A percentile compares a stretch with the other conserved stretches of the same genome.
Evolutionary conservation across 345 rosid genomes (phyloP).

Genomic region (Zanthoxylum bungeanum): DNA sequence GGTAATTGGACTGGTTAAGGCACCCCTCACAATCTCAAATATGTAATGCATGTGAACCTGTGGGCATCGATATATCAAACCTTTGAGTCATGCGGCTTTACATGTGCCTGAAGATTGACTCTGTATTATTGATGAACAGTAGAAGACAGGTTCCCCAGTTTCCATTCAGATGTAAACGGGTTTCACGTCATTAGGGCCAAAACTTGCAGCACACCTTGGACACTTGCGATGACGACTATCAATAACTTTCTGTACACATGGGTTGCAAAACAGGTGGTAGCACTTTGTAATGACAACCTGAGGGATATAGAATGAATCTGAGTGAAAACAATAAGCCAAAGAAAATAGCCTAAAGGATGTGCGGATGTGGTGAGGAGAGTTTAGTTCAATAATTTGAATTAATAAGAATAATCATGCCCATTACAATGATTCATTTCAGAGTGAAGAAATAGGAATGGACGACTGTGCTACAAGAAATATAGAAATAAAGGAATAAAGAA

Average conservation of each 20-base stretch:
- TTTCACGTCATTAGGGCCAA: conserved; percentile 85
- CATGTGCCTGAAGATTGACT: not conserved
- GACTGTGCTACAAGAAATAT: too few relatives aligned
- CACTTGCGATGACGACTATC: conserved; percentile 88
- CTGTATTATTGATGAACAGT: not conserved
- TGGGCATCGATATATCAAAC: conserved; percentile 13
- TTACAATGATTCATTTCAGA: too few relatives aligned
- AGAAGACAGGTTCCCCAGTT: not conserved
- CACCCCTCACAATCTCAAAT: conserved; percentile 14
- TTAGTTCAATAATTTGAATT: too few relatives aligned
- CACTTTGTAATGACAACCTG: conserved; percentile 98
- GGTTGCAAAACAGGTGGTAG: conserved; percentile 89
- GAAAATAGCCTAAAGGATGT: not conserved
- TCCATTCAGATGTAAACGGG: conserved; percentile 82
- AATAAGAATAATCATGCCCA: too few relatives aligned
- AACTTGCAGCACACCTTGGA: conserved; percentile 76
- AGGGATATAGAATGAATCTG: not conserved
- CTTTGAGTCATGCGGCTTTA: not conserved
- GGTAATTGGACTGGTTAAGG: conserved; percentile 11
- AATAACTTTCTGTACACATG: conserved; percentile 68
- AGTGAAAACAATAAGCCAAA: not conserved
- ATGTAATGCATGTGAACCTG: conserved; percentile 17
- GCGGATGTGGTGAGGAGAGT: not conserved
- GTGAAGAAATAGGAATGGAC: too few relatives aligned
- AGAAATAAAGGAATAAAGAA: too few relatives aligned